Percentiles rank a stretch among this genome's conserved stretches.
Evolutionary conservation across 2,329 filamentous ascomycete genomes (phyloP).

Genomic region (Fusarium odoratissimum): DNA sequence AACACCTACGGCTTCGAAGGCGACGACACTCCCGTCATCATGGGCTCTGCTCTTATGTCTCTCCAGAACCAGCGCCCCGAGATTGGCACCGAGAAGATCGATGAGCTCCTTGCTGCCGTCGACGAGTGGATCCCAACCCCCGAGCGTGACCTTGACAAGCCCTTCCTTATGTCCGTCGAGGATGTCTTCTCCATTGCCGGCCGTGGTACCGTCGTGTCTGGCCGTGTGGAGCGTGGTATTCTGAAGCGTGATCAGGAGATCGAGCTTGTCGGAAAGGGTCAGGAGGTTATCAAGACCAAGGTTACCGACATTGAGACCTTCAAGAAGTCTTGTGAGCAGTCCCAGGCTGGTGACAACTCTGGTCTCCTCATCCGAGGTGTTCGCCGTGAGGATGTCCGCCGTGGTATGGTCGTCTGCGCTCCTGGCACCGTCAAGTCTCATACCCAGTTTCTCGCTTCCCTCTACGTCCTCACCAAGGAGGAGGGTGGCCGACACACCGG

Average conservation of each 20-base stretch:
- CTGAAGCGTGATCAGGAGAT: slow-evolving; percentile 96
- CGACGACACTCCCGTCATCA: slow-evolving; percentile 95
- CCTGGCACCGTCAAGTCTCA: slow-evolving; percentile 88
- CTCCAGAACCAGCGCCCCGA: slow-evolving; percentile 88
- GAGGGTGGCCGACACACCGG: slow-evolving; percentile 97
- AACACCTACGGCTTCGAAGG: slow-evolving; percentile 95
- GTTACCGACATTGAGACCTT: slow-evolving; percentile 99
- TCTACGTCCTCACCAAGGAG: slow-evolving; percentile 98
- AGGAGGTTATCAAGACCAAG: slow-evolving; percentile 92
- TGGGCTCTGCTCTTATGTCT: slow-evolving; percentile 96
- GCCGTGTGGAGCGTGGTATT: slow-evolving; percentile 94
- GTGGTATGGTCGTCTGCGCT: slow-evolving; percentile 92
- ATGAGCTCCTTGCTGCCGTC: slow-evolving; percentile 89
- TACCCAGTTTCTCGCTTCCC: slow-evolving; percentile 91
- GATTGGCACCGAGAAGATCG: slow-evolving; percentile 88
- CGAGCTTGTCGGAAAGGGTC: slow-evolving; percentile 90
- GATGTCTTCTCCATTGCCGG: slow-evolving; percentile 91
- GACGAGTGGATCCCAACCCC: slow-evolving; percentile 98
- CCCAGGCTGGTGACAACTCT: slow-evolving; percentile 96
- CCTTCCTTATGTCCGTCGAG: slow-evolving; percentile 99
- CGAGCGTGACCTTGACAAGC: slow-evolving; percentile 93
- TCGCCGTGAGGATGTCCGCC: slow-evolving; percentile 91
- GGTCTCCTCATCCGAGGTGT: slow-evolving; percentile 95
- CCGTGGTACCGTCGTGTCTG: slow-evolving; percentile 95
- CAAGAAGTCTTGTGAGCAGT: slow-evolving; percentile 99